Base-by-base conservation (phyloP, 129 eudicot genomes). In the Flaveria brownii region DNA sequence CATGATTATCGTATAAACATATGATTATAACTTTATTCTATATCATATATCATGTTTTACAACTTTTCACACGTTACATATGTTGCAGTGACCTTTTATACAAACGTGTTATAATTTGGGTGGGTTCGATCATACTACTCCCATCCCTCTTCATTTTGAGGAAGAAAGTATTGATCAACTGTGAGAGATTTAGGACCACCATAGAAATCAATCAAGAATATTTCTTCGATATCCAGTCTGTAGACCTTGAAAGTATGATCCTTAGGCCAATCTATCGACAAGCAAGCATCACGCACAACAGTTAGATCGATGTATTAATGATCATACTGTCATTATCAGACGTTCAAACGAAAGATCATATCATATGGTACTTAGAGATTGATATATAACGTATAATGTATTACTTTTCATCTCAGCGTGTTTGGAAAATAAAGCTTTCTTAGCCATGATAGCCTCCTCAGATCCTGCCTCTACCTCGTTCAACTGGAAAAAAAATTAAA, bases 321-420 rank as follows among this genome's bases (percentile, higher is more conserved):
- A 13, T 12, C 4, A 12, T 0, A 12, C 12, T 4, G 33, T 23
- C 13, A 2, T 20, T 57, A 25, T 49, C 12, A 36, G 14, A 66
- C 5, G 30, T 49, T 28, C 4, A 10, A 33, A 26, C 57, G 5
- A 33, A 51, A 72, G 15, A 43, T 14, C 26, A 47, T 41, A 41
- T 45, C 41, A 5, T 36, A 36, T 36, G 7, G 8, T 36, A 36
- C 8, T 36, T 36, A 36, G 41, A 36, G 41, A 36, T 36, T 36
- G 41, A 36, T 36, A 36, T 36, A 36, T 36, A 36, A 36, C 41
- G 8, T 36, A 41, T 16, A 6, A 17, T 52, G 16, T 20, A 66
- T 56, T 84, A 93, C 98, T 81, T 87, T 77, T 65, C 97, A 94
- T 94, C 85, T 88, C 97, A 56, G 90, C 84, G 60, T 94, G 98